Evolutionary conservation across 306 rosid species (phyloP), one percentile per base, ranked within the genome.

Genomic region (Herpetospermum pedunculosum): DNA sequence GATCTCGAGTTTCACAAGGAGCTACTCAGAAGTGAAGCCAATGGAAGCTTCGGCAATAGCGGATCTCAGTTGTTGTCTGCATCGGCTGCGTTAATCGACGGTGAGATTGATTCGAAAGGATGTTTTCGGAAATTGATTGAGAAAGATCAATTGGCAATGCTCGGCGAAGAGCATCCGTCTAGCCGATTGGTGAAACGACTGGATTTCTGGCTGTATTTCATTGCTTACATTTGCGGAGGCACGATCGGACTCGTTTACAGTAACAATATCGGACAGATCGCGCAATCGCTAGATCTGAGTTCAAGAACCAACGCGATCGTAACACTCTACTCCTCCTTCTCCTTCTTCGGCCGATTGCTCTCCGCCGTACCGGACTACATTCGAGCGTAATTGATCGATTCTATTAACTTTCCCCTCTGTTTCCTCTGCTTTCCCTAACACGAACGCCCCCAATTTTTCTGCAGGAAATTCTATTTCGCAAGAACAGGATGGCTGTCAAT

Each of bases 211-310:
- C 82, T 95, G 2, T 95, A 95, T 57, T 95, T 87, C 80, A n/a
- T 85, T 40, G 87, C 96, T 35, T 95, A 95, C 81, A 87, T 95
- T 49, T 91, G 96, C 53, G 99, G 99, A 26, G 99, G 96, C 8
- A 95, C 99, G 35, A 91, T 95, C 78, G 99, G 99, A 15, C 88
- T 95, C 69, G 99, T 91, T 9, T 95, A 89, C 84, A 95, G 97
- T 82, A 95, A 95, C 77, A 95, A 95, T 77, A 80, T 95, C 29
- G 99, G 99, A 43, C 99, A 95, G 85, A 95, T 95, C 59, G 89
- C 96, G 49, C 97, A 95, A 68, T 95, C 99, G 62, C 47, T 95
- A 28, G 96, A 96, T 50, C 75, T 76, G 49, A 73, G 81, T 74
- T 83, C 96, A 40, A 73, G 75, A 15, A 87, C 90, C 11, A 77